phyloP scores from a whole-genome alignment of 805 yeast genomes.

The Cyberlindnera misumaiensis region DNA sequence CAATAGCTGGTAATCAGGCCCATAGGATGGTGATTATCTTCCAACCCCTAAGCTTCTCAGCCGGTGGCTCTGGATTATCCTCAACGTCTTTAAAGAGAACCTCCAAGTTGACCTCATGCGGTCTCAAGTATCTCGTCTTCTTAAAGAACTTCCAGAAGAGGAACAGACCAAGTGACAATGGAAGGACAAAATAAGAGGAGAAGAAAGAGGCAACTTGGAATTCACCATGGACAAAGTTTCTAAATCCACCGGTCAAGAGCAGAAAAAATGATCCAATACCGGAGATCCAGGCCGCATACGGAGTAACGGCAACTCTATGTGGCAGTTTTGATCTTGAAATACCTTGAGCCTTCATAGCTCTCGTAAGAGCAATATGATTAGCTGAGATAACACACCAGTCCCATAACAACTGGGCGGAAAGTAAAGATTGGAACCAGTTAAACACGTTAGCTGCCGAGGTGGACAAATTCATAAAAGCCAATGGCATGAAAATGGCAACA shows the following conservation, averaged over 20 bases:
- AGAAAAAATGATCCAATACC: slow-evolving; percentile 22
- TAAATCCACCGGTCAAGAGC: slow-evolving; percentile 31
- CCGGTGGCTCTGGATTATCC: slow-evolving; percentile 26
- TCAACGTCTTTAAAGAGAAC: slow-evolving; percentile 26
- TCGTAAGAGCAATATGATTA: slow-evolving; percentile 26
- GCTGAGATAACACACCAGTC: slow-evolving; percentile 28
- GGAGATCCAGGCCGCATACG: slow-evolving; percentile 28
- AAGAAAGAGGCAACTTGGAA: slow-evolving; percentile 16
- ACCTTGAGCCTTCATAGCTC: slow-evolving; percentile 35
- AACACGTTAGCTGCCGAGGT: slow-evolving; percentile 26
- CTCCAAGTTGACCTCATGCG: slow-evolving; percentile 36
- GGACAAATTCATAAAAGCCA: slow-evolving; percentile 29
- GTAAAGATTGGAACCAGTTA: slow-evolving; percentile 29
- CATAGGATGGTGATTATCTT: slow-evolving; percentile 13
- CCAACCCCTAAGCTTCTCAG: slow-evolving; percentile 14
- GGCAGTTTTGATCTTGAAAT: slow-evolving; percentile 18
- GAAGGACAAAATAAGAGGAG: slow-evolving; percentile 18
- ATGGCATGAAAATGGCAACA: slow-evolving; percentile 28
- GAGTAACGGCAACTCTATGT: slow-evolving; percentile 13
- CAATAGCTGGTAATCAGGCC: no score
- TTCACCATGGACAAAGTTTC: slow-evolving; percentile 28
- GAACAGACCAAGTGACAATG: slow-evolving; percentile 25
- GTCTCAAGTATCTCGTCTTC: slow-evolving; percentile 26
- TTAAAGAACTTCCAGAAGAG: slow-evolving; percentile 29
- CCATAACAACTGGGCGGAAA: slow-evolving; percentile 26